A percentile compares a stretch with the other conserved stretches of the same genome.
Conservation (phyloP, 1,284 basidiomycete genomes). For the Fomitopsis betulina region DNA sequence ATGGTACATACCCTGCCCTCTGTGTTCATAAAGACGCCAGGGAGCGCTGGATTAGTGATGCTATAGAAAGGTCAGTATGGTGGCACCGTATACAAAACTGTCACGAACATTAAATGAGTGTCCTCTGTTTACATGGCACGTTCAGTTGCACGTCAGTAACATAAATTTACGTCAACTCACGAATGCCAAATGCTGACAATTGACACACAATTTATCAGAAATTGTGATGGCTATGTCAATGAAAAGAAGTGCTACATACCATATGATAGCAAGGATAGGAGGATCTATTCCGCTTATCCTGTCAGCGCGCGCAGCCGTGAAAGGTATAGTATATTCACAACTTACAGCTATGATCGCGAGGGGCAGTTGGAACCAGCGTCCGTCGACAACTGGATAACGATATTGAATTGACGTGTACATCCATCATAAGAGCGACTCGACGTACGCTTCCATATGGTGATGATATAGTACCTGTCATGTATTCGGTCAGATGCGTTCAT, state of each 20-base stretch:
- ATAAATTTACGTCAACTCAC: not conserved
- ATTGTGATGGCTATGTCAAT: not conserved
- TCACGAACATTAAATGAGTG: not conserved
- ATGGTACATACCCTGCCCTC: not conserved
- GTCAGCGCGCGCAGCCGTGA: too few relatives aligned
- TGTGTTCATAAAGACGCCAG: not conserved
- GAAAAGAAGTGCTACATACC: not conserved
- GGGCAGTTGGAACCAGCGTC: not conserved
- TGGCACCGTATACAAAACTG: not conserved
- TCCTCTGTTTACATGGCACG: not conserved
- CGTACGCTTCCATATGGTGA: constrained; percentile 1
- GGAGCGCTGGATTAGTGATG: not conserved
- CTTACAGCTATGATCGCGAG: not conserved
- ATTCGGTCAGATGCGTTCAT: not conserved
- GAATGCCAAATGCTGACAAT: not conserved
- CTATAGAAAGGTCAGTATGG: not conserved
- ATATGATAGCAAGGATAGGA: not conserved
- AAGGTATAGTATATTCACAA: not conserved
- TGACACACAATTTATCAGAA: too few relatives aligned
- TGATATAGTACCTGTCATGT: not conserved
- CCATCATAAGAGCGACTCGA: not conserved
- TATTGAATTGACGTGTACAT: not conserved
- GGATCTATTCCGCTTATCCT: not conserved
- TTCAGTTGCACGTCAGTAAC: not conserved
- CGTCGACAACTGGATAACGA: not conserved